These are phyloP conservation scores for Rhizopus stolonifer DNA, from an alignment of 371 early-diverging fungal genomes.

Conservation along the genomic window DNA sequence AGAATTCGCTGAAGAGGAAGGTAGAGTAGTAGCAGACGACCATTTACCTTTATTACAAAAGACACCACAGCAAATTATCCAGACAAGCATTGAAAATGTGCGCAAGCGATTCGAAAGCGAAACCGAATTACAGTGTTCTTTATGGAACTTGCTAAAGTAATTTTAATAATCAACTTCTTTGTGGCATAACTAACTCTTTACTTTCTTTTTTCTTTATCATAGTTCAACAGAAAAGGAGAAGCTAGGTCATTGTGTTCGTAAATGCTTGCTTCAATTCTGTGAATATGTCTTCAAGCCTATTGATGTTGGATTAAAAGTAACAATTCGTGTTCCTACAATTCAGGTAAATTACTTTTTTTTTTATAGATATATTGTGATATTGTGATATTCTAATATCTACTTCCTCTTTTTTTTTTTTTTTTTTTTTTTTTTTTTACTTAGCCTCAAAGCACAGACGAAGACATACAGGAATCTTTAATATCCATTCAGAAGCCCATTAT, in stretches of 20 bases:
- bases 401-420: neutral
- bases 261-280: slow-evolving; percentile 58
- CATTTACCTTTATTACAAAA: slow-evolving; percentile 19
- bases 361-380: too few relatives aligned
- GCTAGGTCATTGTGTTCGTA: slow-evolving; percentile 55
- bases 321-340: slow-evolving; percentile 43
- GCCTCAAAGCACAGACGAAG: slow-evolving; percentile 24
- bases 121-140: slow-evolving; percentile 30
- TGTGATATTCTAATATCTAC: too few relatives aligned
- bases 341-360: neutral
- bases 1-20: slow-evolving; percentile 55
- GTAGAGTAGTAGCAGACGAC: slow-evolving; percentile 36
- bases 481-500: slow-evolving; percentile 29
- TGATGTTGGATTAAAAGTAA: slow-evolving; percentile 55
- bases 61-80: slow-evolving; percentile 35
- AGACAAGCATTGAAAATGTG: slow-evolving; percentile 31
- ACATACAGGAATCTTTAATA: slow-evolving; percentile 19
- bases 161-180: neutral
- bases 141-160: slow-evolving; percentile 48
- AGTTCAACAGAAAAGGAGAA: slow-evolving; percentile 34
- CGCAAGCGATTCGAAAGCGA: slow-evolving; percentile 42
- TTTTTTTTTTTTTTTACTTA: neutral
- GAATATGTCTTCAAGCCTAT: slow-evolving; percentile 62
- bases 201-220: neutral
- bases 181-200: neutral